Evolutionary conservation across 805 yeast genomes (phyloP).

Genomic region (Candida boidinii): DNA sequence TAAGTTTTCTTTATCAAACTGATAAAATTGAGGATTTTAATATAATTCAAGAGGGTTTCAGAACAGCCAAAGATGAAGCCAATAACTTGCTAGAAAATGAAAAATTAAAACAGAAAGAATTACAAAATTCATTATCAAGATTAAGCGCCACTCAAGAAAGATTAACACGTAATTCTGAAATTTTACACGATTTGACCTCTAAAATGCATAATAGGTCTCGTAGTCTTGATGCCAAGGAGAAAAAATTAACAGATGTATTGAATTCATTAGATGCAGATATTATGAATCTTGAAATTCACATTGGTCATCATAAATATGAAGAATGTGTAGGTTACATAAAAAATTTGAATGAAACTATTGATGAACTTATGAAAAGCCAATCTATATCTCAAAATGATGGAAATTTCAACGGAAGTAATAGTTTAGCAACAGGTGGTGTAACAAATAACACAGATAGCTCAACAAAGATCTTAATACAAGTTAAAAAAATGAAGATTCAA

Average conservation of each 20-base stretch:
- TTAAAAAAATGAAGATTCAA: constrained; percentile 17
- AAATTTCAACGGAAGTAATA: too few species aligned
- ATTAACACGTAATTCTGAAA: constrained; percentile 24
- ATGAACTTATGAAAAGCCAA: not conserved
- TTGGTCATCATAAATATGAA: constrained; percentile 37
- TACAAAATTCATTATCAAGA: constrained; percentile 36
- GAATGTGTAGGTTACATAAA: constrained; percentile 30
- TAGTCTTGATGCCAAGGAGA: constrained; percentile 32
- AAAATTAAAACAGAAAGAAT: constrained; percentile 30
- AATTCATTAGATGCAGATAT: constrained; percentile 34
- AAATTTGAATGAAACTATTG: constrained; percentile 15
- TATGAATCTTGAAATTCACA: constrained; percentile 40
- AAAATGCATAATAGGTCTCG: constrained; percentile 48
- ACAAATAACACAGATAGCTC: constrained; percentile 13
- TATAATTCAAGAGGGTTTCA: constrained; percentile 44
- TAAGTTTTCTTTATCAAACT: constrained; percentile 51
- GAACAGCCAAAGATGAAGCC: constrained; percentile 54
- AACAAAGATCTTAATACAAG: constrained; percentile 6
- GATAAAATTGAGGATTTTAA: constrained; percentile 49
- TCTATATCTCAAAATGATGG: not conserved
- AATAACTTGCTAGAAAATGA: constrained; percentile 48
- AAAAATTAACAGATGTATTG: constrained; percentile 14
- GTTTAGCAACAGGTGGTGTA: constrained; percentile 6
- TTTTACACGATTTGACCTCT: constrained; percentile 50
- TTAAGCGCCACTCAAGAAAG: constrained; percentile 22